phyloP scores from a whole-genome alignment of 2,329 filamentous ascomycete genomes.

The Pleoardoris graminearum region DNA sequence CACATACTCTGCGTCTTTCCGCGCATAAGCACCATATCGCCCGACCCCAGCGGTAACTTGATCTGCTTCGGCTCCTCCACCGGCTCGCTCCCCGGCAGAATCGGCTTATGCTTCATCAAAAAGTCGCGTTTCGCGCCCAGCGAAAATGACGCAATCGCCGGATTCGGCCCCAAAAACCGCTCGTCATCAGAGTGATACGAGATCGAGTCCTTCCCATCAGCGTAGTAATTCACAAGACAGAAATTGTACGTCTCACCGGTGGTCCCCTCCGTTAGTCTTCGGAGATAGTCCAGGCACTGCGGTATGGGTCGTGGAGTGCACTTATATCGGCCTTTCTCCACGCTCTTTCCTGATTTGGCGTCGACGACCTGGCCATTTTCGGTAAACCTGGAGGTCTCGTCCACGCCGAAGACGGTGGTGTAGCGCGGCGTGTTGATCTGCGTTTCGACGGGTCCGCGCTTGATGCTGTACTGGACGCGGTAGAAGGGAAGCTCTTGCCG shows the following conservation, averaged over 20 bases:
- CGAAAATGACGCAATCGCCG: constrained; percentile 74
- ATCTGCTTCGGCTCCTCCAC: constrained; percentile 47
- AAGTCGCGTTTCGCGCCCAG: constrained; percentile 75
- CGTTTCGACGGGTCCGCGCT: constrained; percentile 64
- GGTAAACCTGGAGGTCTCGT: constrained; percentile 65
- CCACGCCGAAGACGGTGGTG: constrained; percentile 64
- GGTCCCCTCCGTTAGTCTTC: constrained; percentile 64
- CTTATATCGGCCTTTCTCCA: constrained; percentile 56
- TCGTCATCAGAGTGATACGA: constrained; percentile 82
- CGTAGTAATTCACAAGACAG: constrained; percentile 82
- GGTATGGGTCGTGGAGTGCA: constrained; percentile 72
- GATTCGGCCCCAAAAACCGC: constrained; percentile 69
- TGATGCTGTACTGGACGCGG: constrained; percentile 73
- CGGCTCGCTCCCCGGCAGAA: constrained; percentile 37
- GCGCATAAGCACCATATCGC: constrained; percentile 80
- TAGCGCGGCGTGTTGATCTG: constrained; percentile 65
- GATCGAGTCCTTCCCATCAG: constrained; percentile 75
- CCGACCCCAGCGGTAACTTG: constrained; percentile 63
- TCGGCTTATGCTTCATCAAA: constrained; percentile 76
- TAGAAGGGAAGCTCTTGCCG: constrained; percentile 75
- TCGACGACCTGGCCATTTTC: constrained; percentile 45
- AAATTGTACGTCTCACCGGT: constrained; percentile 75
- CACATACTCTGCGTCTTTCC: constrained; percentile 72
- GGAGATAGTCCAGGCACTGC: constrained; percentile 67
- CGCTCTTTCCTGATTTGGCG: constrained; percentile 46